Base-by-base conservation (phyloP, 106 monocot genomes). In the Gastrodia elata region DNA sequence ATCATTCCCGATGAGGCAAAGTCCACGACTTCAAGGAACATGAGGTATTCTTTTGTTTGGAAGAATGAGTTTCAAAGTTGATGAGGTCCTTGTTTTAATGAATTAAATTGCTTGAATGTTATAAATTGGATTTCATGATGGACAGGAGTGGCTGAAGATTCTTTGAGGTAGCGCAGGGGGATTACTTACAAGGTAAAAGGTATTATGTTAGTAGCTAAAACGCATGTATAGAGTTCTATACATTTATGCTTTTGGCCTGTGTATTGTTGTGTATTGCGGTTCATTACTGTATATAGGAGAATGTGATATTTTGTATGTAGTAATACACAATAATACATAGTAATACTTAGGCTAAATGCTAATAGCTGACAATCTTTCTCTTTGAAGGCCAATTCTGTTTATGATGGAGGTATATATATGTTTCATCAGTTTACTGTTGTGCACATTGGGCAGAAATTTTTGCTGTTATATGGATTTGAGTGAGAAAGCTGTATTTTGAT, bases 11-110 rank as follows among this genome's bases (percentile, higher is more conserved):
- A 86, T 33, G 86, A 82, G 38, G 26, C 75, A 3, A 86, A 86
- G 81, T 86, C 86, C 0, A 86, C 86, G 0, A 76, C 81, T n/a
- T 82, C 86, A 8, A 76, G 86, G 52, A 79, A 77, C 64, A 77
- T 56, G 3, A 77, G 82, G 72, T 73, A 73, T 74, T 84, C 82
- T 11, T 78, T 61, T 27, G 28, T 11, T 9, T 25, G 27, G 57
- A 22, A 25, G 9, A 46, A 18, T 42, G 42, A 46, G 13, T 46
- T 46, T 18, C 4, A 52, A 52, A 52, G 52, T 22, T 52, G 52
- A 52, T n/a, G 1, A n/a, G 20, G 18, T 20, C 1, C n/a, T 20
- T 20, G 1, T 49, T 49, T 49, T 49, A 15, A 49, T 20, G 48
- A 20, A 49, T 49, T 49, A 49, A 49, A n/a, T 49, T 18, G 18